These are phyloP conservation scores for Karstenula rhodostoma DNA, from an alignment of 2,329 filamentous ascomycete species.

Conservation along the genomic window DNA sequence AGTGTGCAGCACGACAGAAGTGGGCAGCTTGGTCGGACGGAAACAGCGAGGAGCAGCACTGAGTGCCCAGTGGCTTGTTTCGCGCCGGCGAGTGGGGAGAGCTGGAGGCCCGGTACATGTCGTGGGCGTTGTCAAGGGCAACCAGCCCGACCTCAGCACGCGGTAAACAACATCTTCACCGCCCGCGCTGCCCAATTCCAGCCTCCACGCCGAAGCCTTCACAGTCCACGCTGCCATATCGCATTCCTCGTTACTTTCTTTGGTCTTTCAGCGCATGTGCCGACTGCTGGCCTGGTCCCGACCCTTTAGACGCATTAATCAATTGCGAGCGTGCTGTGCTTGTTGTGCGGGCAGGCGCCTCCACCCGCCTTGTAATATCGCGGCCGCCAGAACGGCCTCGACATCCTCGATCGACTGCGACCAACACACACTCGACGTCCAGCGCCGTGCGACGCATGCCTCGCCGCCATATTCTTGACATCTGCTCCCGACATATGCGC, in stretches of 20 bases:
- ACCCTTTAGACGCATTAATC: conserved; percentile 26
- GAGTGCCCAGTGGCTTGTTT: conserved; percentile 13
- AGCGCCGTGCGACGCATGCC: conserved; percentile 42
- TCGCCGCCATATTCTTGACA: conserved; percentile 22
- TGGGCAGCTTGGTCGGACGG: background rate
- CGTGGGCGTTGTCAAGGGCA: conserved; percentile 28
- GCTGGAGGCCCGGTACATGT: conserved; percentile 13
- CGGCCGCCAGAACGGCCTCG: conserved; percentile 41
- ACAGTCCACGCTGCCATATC: conserved; percentile 29
- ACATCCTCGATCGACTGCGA: conserved; percentile 27
- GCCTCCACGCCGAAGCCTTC: conserved; percentile 33
- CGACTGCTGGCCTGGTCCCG: conserved; percentile 32
- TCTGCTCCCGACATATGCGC: conserved; percentile 27
- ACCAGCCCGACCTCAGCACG: conserved; percentile 23
- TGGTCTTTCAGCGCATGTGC: conserved; percentile 30
- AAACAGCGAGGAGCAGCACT: background rate
- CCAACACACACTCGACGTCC: conserved; percentile 17
- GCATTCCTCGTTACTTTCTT: conserved; percentile 45
- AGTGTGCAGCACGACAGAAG: background rate
- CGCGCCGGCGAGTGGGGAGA: conserved; percentile 8
- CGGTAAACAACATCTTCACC: conserved; percentile 34
- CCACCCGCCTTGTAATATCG: conserved; percentile 34
- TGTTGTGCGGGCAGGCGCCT: conserved; percentile 37
- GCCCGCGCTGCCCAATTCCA: conserved; percentile 34
- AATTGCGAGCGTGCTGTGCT: conserved; percentile 23